phyloP scores from a whole-genome alignment of 2,329 filamentous ascomycete species.

The Aureobasidium uvarum region DNA sequence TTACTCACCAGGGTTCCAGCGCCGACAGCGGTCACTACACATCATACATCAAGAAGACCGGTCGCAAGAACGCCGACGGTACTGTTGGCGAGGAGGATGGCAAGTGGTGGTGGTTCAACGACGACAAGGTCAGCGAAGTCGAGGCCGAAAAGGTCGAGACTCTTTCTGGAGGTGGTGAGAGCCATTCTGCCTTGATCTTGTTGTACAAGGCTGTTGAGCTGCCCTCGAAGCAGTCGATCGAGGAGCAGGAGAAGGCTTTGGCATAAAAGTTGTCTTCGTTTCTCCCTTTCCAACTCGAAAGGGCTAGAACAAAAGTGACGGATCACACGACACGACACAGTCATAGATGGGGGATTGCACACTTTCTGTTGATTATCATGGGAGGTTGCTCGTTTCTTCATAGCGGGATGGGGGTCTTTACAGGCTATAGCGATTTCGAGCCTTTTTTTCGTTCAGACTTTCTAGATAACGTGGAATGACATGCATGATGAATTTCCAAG shows the following conservation, averaged over 20 bases:
- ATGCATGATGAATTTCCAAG: constrained; percentile 18
- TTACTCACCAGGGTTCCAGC: constrained; percentile 94
- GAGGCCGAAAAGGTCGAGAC: constrained; percentile 86
- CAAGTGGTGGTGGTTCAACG: constrained; percentile 99
- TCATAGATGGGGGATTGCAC: constrained; percentile 12
- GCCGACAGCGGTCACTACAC: constrained; percentile 99
- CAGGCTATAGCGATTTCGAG: constrained; percentile 13
- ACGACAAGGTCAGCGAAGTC: constrained; percentile 94
- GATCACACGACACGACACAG: not conserved
- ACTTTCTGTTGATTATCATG: constrained; percentile 10
- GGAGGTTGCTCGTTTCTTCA: constrained; percentile 6
- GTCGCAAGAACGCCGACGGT: constrained; percentile 67
- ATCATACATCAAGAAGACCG: constrained; percentile 92
- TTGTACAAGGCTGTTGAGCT: constrained; percentile 74
- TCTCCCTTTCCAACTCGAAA: no score
- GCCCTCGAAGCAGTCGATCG: constrained; percentile 54
- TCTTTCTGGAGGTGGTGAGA: constrained; percentile 86
- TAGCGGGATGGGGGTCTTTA: not conserved
- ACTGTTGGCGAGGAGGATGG: constrained; percentile 79
- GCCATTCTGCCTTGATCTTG: constrained; percentile 76
- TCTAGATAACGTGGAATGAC: constrained; percentile 19
- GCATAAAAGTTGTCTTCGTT: not conserved
- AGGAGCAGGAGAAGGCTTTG: constrained; percentile 34
- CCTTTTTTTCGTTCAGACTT: not conserved
- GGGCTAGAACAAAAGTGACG: not conserved